phyloP scores from a whole-genome alignment of 1,284 basidiomycete genomes.

The Schizophyllum amplum region DNA sequence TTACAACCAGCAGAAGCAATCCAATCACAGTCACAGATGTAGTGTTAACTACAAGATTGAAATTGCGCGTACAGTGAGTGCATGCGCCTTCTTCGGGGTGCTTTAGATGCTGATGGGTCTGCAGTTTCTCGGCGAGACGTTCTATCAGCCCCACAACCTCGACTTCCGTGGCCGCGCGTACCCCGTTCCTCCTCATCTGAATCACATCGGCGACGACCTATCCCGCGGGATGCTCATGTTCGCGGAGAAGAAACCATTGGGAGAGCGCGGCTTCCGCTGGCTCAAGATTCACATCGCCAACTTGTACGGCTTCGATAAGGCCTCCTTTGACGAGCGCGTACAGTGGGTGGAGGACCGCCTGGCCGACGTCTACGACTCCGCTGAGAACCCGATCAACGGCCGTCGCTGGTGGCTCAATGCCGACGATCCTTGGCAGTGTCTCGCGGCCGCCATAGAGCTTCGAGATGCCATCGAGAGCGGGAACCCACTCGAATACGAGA shows the following conservation, averaged over 20 bases:
- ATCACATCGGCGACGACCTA: constrained; percentile 94
- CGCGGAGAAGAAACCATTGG: constrained; percentile 63
- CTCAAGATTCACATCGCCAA: constrained; percentile 88
- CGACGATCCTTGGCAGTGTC: constrained; percentile 97
- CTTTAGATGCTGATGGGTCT: background rate
- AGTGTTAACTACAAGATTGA: constrained; percentile 97
- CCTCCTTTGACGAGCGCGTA: constrained; percentile 86
- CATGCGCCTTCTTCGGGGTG: constrained; percentile 1
- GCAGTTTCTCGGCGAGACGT: constrained; percentile 77
- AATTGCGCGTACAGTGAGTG: constrained; percentile 82
- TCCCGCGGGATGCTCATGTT: constrained; percentile 87
- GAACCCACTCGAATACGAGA: constrained; percentile 68
- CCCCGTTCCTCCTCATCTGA: constrained; percentile 93
- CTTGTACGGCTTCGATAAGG: constrained; percentile 93
- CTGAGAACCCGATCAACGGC: constrained; percentile 67
- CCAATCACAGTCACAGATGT: constrained; percentile 59
- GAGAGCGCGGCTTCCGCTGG: constrained; percentile 49
- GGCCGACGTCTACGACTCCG: constrained; percentile 79
- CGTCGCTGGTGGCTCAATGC: constrained; percentile 84
- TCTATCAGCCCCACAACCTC: constrained; percentile 96
- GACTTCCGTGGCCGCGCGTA: constrained; percentile 98
- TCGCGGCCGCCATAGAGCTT: constrained; percentile 89
- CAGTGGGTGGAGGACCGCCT: constrained; percentile 70
- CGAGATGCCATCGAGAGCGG: constrained; percentile 67
- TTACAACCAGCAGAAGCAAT: constrained; percentile 36